Percentiles rank a stretch among this genome's conserved stretches.
Conservation (phyloP, 192 early-diverging fungal genomes). For the Coemansia sp. region DNA sequence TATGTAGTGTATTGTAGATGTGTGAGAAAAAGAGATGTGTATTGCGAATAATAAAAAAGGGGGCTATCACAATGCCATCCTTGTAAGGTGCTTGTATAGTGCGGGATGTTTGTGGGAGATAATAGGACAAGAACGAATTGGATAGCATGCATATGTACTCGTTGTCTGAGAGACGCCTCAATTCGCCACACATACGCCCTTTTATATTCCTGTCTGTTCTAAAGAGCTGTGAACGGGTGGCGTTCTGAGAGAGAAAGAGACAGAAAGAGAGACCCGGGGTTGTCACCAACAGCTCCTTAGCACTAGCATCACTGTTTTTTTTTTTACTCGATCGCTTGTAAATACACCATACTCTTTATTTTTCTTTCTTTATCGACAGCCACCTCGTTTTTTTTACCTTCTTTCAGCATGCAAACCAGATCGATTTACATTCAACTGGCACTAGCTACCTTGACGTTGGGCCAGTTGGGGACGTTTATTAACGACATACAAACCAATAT, state of each 20-base stretch:
- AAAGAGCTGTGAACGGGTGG: not conserved
- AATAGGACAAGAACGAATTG: not conserved
- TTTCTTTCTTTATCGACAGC: not conserved
- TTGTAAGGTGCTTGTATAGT: not conserved
- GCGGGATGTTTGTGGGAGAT: constrained; percentile 1
- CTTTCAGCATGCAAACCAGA: constrained; percentile 10
- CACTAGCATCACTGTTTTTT: not conserved
- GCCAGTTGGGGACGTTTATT: not conserved
- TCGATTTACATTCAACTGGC: not conserved
- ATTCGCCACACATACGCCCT: constrained; percentile 3
- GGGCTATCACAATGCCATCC: not conserved
- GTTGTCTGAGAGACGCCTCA: not conserved
- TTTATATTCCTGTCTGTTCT: not conserved
- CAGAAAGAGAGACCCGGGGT: not conserved
- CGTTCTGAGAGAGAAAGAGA: not conserved
- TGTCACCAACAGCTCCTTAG: not conserved
- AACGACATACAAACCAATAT: constrained; percentile 12
- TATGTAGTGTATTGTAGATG: not conserved
- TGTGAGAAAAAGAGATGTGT: not conserved
- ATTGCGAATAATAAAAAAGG: not conserved
- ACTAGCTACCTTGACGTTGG: not conserved
- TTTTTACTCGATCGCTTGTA: not conserved
- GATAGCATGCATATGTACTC: not conserved
- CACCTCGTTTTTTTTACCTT: not conserved
- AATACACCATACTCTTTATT: not conserved